Percentiles rank a stretch among this genome's conserved stretches.
phyloP scores from a whole-genome alignment of 257 asterid genomes.

The Knoxia roxburghii region DNA sequence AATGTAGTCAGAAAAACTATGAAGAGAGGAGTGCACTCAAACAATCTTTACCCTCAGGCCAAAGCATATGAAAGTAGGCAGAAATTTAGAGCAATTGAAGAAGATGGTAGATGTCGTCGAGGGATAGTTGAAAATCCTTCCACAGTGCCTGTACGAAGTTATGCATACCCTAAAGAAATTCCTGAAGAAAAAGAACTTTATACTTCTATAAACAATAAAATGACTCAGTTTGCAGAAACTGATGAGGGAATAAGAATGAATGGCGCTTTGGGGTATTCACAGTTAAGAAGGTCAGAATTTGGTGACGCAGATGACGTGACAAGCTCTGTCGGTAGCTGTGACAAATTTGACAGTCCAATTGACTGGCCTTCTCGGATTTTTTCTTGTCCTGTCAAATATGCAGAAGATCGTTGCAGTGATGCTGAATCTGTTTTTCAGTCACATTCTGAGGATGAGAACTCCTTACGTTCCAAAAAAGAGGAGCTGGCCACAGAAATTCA shows the following conservation, averaged over 20 bases:
- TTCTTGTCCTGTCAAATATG: conserved; percentile 6
- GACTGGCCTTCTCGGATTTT: conserved; percentile 20
- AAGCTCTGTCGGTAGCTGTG: conserved; percentile 43
- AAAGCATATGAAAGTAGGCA: conserved; percentile 16
- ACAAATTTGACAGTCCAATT: conserved; percentile 9
- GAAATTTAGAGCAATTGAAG: conserved; percentile 24
- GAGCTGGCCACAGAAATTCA: conserved; percentile 31
- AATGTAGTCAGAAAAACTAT: conserved; percentile 11
- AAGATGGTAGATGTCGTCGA: conserved; percentile 22
- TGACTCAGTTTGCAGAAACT: conserved; percentile 14
- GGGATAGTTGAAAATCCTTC: conserved; percentile 9
- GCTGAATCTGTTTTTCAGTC: conserved; percentile 35
- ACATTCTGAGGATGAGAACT: conserved; percentile 14
- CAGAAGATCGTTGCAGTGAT: conserved; percentile 29
- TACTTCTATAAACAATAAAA: conserved; percentile 7
- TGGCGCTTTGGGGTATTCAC: conserved; percentile 6
- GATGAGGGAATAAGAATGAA: conserved; percentile 14
- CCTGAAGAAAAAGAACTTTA: conserved; percentile 13
- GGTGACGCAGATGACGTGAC: conserved; percentile 20
- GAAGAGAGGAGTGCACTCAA: conserved; percentile 20
- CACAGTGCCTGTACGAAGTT: conserved; percentile 11
- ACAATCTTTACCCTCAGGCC: conserved; percentile 12
- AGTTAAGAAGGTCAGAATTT: conserved; percentile 13
- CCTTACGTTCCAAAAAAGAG: conserved; percentile 12
- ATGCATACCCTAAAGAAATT: conserved; percentile 6